Evolutionary conservation across 129 eudicot species (phyloP).

Genomic region (Rutidosis leptorrhynchoides): DNA sequence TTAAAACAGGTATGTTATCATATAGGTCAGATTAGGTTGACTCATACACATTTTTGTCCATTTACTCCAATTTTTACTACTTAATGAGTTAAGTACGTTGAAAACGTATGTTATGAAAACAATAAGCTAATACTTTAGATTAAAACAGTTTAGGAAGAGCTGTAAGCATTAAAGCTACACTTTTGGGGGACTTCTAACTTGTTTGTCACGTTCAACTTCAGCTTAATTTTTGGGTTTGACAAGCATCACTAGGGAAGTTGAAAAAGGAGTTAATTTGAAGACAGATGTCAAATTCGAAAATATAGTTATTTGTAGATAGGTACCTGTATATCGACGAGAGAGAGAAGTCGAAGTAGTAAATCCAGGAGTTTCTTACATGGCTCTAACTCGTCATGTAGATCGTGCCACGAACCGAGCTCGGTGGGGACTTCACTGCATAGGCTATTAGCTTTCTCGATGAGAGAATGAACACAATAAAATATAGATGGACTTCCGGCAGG

Average conservation of each 20-base stretch:
- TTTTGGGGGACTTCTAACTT: neutral
- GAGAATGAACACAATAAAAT: conserved; percentile 66
- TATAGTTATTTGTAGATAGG: neutral
- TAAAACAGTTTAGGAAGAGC: neutral
- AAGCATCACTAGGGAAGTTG: neutral
- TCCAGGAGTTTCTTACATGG: conserved; percentile 66
- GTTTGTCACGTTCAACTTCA: neutral
- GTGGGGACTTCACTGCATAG: conserved; percentile 46
- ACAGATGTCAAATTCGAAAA: neutral
- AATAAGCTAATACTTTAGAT: neutral
- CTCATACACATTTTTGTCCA: neutral
- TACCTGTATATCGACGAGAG: conserved; percentile 85
- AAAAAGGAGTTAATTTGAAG: neutral
- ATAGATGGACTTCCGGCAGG: conserved; percentile 95
- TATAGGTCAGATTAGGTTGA: neutral
- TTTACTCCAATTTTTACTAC: neutral
- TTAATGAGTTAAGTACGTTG: neutral
- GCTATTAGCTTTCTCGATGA: conserved; percentile 60
- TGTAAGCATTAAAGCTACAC: neutral
- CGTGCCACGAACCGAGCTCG: conserved; percentile 52
- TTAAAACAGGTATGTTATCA: neutral
- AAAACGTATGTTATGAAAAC: neutral
- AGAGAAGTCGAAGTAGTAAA: conserved; percentile 48
- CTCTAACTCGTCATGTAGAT: conserved; percentile 67
- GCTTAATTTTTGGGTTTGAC: neutral